A percentile compares a stretch with the other conserved stretches of the same genome.
Conservation (phyloP, 495 filamentous ascomycete genomes). For the Parmelia sp. region DNA sequence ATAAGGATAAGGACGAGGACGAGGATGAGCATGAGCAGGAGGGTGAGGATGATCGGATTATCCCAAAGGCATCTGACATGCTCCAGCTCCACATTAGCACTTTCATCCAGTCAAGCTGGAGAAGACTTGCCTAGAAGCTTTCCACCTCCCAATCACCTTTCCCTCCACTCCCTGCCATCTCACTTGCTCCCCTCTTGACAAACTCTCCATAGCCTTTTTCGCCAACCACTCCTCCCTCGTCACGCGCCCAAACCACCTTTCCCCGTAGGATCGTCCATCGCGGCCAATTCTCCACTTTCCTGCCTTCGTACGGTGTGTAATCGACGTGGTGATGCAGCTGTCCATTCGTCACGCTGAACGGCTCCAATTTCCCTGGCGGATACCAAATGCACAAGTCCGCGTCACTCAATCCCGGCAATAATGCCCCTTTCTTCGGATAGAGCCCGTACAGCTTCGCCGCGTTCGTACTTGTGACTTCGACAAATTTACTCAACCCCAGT, state of each 20-base stretch:
- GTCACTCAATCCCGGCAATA: slow-evolving; percentile 8
- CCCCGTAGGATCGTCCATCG: slow-evolving; percentile 55
- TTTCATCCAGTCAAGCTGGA: background rate
- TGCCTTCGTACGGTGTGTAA: slow-evolving; percentile 57
- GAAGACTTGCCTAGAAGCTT: slow-evolving; percentile 2
- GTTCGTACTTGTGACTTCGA: slow-evolving; percentile 6
- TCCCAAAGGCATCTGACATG: no score
- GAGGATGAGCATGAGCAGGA: no score
- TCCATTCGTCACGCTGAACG: slow-evolving; percentile 42
- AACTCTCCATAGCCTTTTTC: slow-evolving; percentile 48
- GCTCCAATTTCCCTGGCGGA: slow-evolving; percentile 6
- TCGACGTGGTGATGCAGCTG: slow-evolving; percentile 56
- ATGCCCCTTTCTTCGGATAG: slow-evolving; percentile 1
- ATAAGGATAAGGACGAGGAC: no score
- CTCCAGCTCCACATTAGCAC: background rate
- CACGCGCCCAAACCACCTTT: slow-evolving; percentile 46
- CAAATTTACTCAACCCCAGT: slow-evolving; percentile 1
- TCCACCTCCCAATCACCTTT: slow-evolving; percentile 11
- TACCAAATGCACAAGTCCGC: slow-evolving; percentile 10
- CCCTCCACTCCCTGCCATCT: slow-evolving; percentile 27
- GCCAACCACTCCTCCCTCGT: slow-evolving; percentile 44
- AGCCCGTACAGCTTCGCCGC: slow-evolving; percentile 5
- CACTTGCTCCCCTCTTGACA: slow-evolving; percentile 43
- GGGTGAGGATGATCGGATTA: no score
- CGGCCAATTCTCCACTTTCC: slow-evolving; percentile 51